phyloP scores from a whole-genome alignment of 139 green algal species.

The Cymbomonas tetramitiformis region DNA sequence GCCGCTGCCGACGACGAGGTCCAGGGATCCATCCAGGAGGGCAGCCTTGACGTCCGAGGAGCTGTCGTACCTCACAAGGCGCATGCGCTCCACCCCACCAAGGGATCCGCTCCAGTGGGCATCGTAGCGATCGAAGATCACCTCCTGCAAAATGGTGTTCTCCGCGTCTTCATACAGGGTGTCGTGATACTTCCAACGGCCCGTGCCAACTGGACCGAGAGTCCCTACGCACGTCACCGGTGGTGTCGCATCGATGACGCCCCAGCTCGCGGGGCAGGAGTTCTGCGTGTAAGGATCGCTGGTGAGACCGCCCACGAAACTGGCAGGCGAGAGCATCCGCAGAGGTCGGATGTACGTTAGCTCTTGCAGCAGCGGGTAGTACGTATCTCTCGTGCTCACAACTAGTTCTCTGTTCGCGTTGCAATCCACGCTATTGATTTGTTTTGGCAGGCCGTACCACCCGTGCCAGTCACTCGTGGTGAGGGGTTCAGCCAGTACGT shows the following conservation, averaged over 20 bases:
- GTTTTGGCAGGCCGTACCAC: slow-evolving; percentile 11
- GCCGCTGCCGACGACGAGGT: slow-evolving; percentile 1
- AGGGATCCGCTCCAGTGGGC: neutral
- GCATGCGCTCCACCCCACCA: neutral
- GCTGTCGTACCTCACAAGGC: slow-evolving; percentile 5
- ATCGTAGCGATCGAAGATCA: neutral
- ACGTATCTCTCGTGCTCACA: neutral
- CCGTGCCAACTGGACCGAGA: neutral
- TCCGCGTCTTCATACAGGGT: neutral
- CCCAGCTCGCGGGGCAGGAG: slow-evolving; percentile 3
- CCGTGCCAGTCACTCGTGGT: slow-evolving; percentile 12
- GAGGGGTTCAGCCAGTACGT: slow-evolving; percentile 3
- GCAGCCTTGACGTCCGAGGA: slow-evolving; percentile 6
- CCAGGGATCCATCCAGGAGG: slow-evolving; percentile 3
- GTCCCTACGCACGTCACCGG: slow-evolving; percentile 2
- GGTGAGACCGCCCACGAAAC: neutral
- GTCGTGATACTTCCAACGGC: neutral
- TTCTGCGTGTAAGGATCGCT: no score
- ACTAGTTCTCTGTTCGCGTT: slow-evolving; percentile 5
- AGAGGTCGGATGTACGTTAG: slow-evolving; percentile 14
- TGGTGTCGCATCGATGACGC: neutral
- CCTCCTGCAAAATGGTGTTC: neutral
- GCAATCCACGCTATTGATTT: neutral
- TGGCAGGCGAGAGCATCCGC: slow-evolving; percentile 2
- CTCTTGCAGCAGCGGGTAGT: slow-evolving; percentile 19